These are phyloP conservation scores for Oryza glumipatula DNA, from an alignment of 176 grass and related monocot genomes.

Conservation along the genomic window DNA sequence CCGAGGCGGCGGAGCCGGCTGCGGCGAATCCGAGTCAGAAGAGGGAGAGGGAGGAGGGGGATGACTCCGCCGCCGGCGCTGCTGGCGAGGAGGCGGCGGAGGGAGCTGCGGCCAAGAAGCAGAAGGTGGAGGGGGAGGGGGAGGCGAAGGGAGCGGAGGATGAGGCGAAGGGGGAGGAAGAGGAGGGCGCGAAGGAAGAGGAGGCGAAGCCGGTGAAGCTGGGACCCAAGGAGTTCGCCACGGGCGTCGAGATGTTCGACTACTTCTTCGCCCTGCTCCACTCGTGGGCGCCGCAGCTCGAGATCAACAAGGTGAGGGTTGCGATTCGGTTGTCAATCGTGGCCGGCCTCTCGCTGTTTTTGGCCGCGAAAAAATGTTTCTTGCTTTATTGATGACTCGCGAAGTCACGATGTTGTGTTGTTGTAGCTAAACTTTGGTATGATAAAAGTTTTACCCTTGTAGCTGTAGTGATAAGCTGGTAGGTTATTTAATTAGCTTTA, in stretches of 20 bases:
- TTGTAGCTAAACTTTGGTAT: neutral
- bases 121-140: constrained; percentile 36
- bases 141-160: neutral
- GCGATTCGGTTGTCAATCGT: constrained; percentile 1
- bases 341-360: neutral
- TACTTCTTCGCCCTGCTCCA: constrained; percentile 76
- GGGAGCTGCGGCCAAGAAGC: constrained; percentile 39
- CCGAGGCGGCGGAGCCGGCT: constrained; percentile 25
- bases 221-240: constrained; percentile 81
- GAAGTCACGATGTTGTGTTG: neutral
- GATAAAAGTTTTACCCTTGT: neutral
- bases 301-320: constrained; percentile 74
- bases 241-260: constrained; percentile 79
- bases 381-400: neutral
- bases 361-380: neutral
- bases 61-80: constrained; percentile 28
- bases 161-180: constrained; percentile 26
- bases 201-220: constrained; percentile 55
- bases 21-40: constrained; percentile 35
- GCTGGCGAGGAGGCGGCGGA: constrained; percentile 15
- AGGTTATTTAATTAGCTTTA: neutral
- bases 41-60: constrained; percentile 45
- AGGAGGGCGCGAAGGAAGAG: constrained; percentile 1
- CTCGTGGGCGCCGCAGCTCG: constrained; percentile 66
- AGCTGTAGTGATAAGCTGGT: neutral